Conservation (phyloP, 2,329 filamentous ascomycete genomes). For the Neoarthrinium moseri region DNA sequence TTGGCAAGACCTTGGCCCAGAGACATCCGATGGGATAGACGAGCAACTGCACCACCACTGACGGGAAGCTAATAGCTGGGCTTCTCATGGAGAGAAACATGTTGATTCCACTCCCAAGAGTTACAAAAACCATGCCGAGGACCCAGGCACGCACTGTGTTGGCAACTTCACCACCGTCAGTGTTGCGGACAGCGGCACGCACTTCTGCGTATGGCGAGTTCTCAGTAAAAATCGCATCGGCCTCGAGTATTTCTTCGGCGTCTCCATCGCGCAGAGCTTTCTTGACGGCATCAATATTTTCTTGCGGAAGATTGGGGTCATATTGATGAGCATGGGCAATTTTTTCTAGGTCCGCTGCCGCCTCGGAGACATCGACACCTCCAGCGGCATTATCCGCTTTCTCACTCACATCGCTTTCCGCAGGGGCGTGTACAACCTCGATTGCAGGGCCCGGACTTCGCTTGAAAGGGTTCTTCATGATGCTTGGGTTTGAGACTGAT, state of each 20-base stretch:
- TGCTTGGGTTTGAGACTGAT: too few relatives aligned
- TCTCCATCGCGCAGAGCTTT: slow-evolving; percentile 29
- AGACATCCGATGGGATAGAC: slow-evolving; percentile 42
- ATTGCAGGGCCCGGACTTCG: neutral
- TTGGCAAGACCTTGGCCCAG: slow-evolving; percentile 41
- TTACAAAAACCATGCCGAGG: slow-evolving; percentile 41
- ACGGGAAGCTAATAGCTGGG: slow-evolving; percentile 34
- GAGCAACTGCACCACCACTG: slow-evolving; percentile 38
- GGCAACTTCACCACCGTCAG: slow-evolving; percentile 40
- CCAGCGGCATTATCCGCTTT: slow-evolving; percentile 16
- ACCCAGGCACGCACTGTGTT: slow-evolving; percentile 45
- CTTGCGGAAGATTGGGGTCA: slow-evolving; percentile 32
- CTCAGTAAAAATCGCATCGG: slow-evolving; percentile 30
- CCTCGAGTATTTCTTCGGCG: slow-evolving; percentile 26
- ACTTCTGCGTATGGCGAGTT: slow-evolving; percentile 38
- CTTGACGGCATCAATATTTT: slow-evolving; percentile 30
- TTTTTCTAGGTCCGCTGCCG: slow-evolving; percentile 25
- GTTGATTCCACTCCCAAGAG: slow-evolving; percentile 37
- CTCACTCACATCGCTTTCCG: neutral
- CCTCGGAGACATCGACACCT: slow-evolving; percentile 17
- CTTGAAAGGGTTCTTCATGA: slow-evolving; percentile 4
- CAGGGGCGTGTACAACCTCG: neutral
- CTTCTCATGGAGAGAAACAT: slow-evolving; percentile 34
- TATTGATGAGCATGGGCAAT: slow-evolving; percentile 31
- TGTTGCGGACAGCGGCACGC: slow-evolving; percentile 42